Evolutionary conservation across 2,329 filamentous ascomycete species (phyloP), one percentile per base, ranked within the genome.

Genomic region (Hymenoscyphus fructigenus): DNA sequence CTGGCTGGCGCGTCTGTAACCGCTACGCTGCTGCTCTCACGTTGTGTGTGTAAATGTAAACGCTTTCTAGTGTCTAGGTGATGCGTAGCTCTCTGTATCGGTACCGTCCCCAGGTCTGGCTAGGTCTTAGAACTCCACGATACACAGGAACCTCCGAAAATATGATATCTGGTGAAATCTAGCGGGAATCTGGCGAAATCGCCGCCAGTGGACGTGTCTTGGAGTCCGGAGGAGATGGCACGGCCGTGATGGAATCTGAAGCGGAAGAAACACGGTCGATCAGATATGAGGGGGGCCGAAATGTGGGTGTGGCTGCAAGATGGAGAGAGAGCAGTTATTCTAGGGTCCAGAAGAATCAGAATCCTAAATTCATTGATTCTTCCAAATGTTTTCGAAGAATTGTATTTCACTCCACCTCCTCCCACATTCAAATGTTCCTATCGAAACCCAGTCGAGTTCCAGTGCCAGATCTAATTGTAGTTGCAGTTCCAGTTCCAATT

Each of bases 261-360:
- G 53, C 7, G 53, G 44, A 50, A 50, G 20, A 50, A 28, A 47
- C 60, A 62, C 59, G 59, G 34, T 57, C 53, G 59, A 59, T 60
- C 59, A 44, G 28, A 44, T 60, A 38, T 44, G 56, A 56, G 56
- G 56, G 56, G 61, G 60, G 38, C 56, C 50, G 63, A 59, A 60
- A 65, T 44, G 10, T 20, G 23, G 34, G 17, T 44, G 59, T 60
- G 53, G 53, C 53, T 56, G 53, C 53, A 56, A 56, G 26, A 15
- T 56, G 53, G 53, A 17, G 50, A 12, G 50, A 55, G 23, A 56
- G 41, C 15, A 12, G n/a, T 29, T 29, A 29, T 36, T 36, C 34
- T 9, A 20, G 6, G 41, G 5, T 17, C 17, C 15, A 44, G 41
- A 44, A 20, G n/a, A 20, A 44, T 17, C 15, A 44, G n/a, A 44